Conservation (phyloP, 2,329 filamentous ascomycete genomes). For the Colletotrichum musae region DNA sequence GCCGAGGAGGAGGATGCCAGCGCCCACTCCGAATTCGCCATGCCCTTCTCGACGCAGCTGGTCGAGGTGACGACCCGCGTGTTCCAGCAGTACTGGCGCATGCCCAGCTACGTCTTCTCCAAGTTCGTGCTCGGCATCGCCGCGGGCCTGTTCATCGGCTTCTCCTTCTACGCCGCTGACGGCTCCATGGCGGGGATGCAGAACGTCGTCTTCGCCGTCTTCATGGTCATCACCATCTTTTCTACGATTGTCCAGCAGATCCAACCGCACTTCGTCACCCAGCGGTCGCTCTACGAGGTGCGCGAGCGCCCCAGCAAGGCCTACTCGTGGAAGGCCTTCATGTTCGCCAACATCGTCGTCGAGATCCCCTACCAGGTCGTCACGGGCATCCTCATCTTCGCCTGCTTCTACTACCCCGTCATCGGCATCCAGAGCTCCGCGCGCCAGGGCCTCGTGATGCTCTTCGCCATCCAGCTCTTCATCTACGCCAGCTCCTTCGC, state of each 20-base stretch:
- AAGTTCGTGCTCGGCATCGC: conserved; percentile 75
- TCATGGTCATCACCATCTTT: conserved; percentile 84
- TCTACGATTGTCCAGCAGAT: conserved; percentile 78
- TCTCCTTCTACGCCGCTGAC: conserved; percentile 74
- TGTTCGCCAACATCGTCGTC: conserved; percentile 79
- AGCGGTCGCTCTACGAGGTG: conserved; percentile 82
- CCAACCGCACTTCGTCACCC: conserved; percentile 83
- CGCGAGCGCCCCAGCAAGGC: conserved; percentile 81
- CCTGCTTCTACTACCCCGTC: conserved; percentile 78
- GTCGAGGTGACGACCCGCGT: conserved; percentile 75
- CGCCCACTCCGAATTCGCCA: conserved; percentile 79
- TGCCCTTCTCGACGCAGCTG: conserved; percentile 78
- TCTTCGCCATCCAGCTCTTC: conserved; percentile 77
- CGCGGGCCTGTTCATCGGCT: conserved; percentile 80
- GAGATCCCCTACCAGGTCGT: conserved; percentile 81
- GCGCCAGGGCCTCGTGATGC: conserved; percentile 75
- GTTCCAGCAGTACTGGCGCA: conserved; percentile 89
- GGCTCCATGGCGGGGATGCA: conserved; percentile 78
- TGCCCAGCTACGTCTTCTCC: conserved; percentile 82
- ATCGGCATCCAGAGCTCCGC: conserved; percentile 63
- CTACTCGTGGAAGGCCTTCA: conserved; percentile 83
- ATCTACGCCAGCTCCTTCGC: conserved; percentile 81
- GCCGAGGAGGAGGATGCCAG: conserved; percentile 41
- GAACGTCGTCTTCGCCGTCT: conserved; percentile 81
- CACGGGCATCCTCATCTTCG: conserved; percentile 74